Evolutionary conservation across 2,329 filamentous ascomycete genomes (phyloP).

Genomic region (Cladosporium sp.): DNA sequence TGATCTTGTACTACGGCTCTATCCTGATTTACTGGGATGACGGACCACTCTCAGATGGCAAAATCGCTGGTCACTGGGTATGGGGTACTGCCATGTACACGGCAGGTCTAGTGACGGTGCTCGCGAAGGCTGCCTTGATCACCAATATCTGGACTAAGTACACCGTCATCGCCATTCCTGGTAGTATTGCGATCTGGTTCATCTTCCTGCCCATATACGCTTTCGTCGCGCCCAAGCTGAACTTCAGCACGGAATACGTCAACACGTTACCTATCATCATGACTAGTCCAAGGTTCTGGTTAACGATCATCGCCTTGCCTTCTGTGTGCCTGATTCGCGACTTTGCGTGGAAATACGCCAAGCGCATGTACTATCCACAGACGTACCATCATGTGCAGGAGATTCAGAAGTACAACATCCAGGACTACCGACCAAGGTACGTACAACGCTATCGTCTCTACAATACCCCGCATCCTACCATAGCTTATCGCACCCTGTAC

Average conservation of each 20-base stretch:
- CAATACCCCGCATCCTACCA: background rate
- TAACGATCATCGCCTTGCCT: constrained; percentile 80
- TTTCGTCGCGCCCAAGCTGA: constrained; percentile 77
- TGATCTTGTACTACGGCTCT: constrained; percentile 85
- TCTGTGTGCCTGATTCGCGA: constrained; percentile 82
- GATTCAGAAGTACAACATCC: constrained; percentile 99
- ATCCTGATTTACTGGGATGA: constrained; percentile 81
- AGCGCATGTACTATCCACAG: constrained; percentile 95
- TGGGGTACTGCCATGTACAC: constrained; percentile 97
- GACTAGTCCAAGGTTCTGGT: constrained; percentile 81
- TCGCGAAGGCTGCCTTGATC: constrained; percentile 90
- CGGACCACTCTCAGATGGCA: constrained; percentile 74
- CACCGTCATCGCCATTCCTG: constrained; percentile 90
- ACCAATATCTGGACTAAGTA: constrained; percentile 99
- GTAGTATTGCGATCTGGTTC: constrained; percentile 89
- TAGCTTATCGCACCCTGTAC: background rate
- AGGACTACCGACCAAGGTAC: constrained; percentile 94
- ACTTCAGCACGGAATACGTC: constrained; percentile 79
- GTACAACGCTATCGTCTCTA: constrained; percentile 33
- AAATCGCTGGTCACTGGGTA: constrained; percentile 89
- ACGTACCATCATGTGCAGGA: constrained; percentile 98
- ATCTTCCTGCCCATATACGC: constrained; percentile 86
- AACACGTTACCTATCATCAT: constrained; percentile 82
- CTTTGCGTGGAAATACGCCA: constrained; percentile 94
- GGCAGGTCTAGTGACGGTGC: constrained; percentile 85